Evolutionary conservation across 2,329 filamentous ascomycete genomes (phyloP), one percentile per base, ranked within the genome.

Genomic region (Curvularia sp.): DNA sequence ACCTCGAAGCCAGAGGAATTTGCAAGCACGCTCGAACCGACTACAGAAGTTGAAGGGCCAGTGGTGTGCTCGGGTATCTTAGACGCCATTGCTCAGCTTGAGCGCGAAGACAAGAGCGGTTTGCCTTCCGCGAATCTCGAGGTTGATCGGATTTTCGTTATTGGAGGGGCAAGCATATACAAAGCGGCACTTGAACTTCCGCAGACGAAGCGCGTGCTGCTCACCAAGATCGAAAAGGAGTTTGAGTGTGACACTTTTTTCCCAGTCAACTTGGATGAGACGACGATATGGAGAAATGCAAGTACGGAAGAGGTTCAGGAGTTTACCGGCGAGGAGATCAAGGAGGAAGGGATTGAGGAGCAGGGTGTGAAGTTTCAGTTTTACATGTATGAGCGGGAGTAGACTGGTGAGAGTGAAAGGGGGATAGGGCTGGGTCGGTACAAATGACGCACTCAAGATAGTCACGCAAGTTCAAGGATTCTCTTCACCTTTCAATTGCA

Each of bases 121-220:
- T 21, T 49, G 15, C 23, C 51, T 21, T 32, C 8, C 18, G 21
- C 36, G 12, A 27, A 41, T 5, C 28, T 53, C 1, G 53, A 65
- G 12, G 49, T 70, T 1, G 65, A 67, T 3, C 59, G 63, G 9
- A 83, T 92, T 3, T 98, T 93, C 77, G 86, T 98, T 42, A 97
- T 99, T 69, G 95, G 95, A 23, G 95, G 95, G 4, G 90, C 87
- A 55, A 89, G 93, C 79, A 89, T 98, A 64, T 99, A 98, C 78
- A 81, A 80, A 38, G 84, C 88, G 21, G 89, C 92, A 13, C 80
- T 98, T 71, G 74, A 79, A 66, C 69, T 87, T 56, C 73, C 77
- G 41, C 82, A 87, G 74, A 82, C 87, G 41, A 83, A 80, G 67
- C 80, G 87, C 39, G 84, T 95, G 53, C 77, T 95, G 60, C 79